phyloP scores from a whole-genome alignment of 78 protist species.

The Pigoraptor vietnamica region DNA sequence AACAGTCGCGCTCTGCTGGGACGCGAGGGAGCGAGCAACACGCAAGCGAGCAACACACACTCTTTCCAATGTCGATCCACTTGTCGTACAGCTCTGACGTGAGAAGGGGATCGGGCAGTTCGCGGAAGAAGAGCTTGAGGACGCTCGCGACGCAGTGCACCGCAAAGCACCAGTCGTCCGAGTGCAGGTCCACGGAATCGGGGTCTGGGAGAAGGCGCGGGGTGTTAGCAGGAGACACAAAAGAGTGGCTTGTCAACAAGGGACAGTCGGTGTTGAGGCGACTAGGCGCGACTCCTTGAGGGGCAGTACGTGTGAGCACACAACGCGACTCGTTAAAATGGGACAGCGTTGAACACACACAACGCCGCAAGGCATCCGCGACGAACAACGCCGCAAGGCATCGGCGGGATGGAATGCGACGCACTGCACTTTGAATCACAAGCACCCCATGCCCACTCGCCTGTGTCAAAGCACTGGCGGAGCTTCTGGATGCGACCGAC shows the following conservation, averaged over 20 bases:
- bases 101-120: conserved; percentile 6
- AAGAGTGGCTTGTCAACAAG: not conserved
- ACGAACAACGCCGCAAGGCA: not conserved
- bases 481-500: not conserved
- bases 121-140: conserved; percentile 12
- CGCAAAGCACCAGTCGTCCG: not conserved
- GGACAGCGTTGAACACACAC: not conserved
- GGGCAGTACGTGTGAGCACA: no score
- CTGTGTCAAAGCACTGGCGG: not conserved
- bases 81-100: not conserved
- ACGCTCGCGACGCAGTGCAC: not conserved
- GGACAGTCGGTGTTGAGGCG: not conserved
- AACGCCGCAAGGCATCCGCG: not conserved
- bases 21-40: not conserved
- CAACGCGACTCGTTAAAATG: no score
- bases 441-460: not conserved
- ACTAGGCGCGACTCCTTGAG: no score
- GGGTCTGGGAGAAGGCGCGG: not conserved
- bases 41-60: not conserved
- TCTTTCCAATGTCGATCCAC: not conserved
- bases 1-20: no score
- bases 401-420: not conserved
- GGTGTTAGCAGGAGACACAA: not conserved
- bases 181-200: not conserved
- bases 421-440: not conserved